Conservation (phyloP, 2,329 filamentous ascomycete genomes). For the Hymenoscyphus fraxineus region DNA sequence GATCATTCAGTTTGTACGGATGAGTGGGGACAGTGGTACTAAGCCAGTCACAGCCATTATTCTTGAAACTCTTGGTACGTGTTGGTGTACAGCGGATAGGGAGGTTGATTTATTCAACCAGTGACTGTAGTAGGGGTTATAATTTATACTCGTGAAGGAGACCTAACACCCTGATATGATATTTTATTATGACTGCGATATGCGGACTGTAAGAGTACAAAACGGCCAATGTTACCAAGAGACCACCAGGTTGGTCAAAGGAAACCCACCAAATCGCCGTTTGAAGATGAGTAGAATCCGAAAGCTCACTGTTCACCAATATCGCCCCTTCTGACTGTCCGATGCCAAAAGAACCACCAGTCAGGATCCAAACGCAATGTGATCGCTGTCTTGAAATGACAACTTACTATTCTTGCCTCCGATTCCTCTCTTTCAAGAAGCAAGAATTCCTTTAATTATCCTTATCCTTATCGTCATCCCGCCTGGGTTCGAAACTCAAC, state of each 20-base stretch:
- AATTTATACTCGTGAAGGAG: neutral
- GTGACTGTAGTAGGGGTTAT: neutral
- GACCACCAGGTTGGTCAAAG: neutral
- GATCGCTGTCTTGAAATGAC: neutral
- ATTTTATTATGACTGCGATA: neutral
- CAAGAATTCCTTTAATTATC: constrained; percentile 14
- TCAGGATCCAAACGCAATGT: neutral
- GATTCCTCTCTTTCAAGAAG: neutral
- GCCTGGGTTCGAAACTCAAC: constrained; percentile 34
- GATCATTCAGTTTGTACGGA: too few relatives aligned
- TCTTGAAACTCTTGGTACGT: too few relatives aligned
- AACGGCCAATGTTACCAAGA: neutral
- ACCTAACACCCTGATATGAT: neutral
- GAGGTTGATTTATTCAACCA: too few relatives aligned
- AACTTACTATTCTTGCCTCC: neutral
- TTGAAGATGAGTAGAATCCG: too few relatives aligned
- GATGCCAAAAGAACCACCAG: neutral
- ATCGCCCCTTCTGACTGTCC: neutral
- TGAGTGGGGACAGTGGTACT: too few relatives aligned
- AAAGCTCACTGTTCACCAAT: neutral
- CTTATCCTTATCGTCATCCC: constrained; percentile 28
- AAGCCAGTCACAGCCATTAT: too few relatives aligned
- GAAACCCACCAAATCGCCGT: neutral
- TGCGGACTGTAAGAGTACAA: neutral
- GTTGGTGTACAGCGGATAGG: too few relatives aligned